Evolutionary conservation across 2,329 filamentous ascomycete species (phyloP).

Genomic region (Westerdykella sp.): DNA sequence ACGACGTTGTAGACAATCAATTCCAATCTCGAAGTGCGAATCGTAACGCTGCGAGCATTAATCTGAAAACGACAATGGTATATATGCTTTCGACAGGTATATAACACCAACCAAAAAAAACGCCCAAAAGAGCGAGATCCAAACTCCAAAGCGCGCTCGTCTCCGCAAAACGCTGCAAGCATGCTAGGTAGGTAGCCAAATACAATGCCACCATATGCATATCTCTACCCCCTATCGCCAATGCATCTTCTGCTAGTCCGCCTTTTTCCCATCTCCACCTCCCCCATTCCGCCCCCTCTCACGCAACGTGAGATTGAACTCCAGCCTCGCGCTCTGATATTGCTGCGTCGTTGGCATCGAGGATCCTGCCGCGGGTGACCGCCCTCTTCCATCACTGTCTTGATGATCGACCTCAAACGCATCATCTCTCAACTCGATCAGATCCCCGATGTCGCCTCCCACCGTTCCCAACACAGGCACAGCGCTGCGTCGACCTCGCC

Average conservation of each 20-base stretch:
- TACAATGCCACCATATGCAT: not conserved
- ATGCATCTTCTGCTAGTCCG: slow-evolving; percentile 13
- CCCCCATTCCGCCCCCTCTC: slow-evolving; percentile 22
- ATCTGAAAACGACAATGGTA: too few species aligned
- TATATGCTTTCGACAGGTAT: too few species aligned
- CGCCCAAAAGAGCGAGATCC: too few species aligned
- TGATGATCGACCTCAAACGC: slow-evolving; percentile 41
- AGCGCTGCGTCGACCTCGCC: slow-evolving; percentile 24
- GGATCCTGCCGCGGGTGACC: slow-evolving; percentile 13
- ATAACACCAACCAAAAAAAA: too few species aligned
- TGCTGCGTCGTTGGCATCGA: slow-evolving; percentile 18
- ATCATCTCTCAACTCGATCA: slow-evolving; percentile 65
- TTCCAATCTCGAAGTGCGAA: too few species aligned
- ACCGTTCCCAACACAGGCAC: slow-evolving; percentile 36
- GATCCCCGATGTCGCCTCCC: slow-evolving; percentile 51
- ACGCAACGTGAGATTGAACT: slow-evolving; percentile 26
- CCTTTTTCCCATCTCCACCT: slow-evolving; percentile 15
- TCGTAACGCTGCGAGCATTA: too few species aligned
- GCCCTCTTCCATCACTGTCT: slow-evolving; percentile 22
- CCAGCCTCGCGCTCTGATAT: slow-evolving; percentile 27
- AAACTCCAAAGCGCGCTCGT: not conserved
- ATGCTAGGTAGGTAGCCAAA: not conserved
- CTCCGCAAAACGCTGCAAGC: not conserved
- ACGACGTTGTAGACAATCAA: too few species aligned
- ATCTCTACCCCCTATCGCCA: not conserved